These are phyloP conservation scores for Prosopis cineraria DNA, from an alignment of 306 rosid species.

Conservation along the genomic window DNA sequence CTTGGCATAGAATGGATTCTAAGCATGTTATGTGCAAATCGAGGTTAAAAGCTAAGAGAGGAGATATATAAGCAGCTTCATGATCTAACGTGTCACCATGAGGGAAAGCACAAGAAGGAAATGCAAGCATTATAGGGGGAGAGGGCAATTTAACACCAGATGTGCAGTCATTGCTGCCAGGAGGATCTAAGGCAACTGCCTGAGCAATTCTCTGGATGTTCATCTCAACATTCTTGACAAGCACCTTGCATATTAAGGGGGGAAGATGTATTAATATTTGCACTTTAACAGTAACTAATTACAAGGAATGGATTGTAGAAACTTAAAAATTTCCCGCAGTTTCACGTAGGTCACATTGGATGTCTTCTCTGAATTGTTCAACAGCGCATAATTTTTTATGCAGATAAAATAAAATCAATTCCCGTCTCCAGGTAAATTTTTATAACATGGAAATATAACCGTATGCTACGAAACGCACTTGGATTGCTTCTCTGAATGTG, in stretches of 20 bases:
- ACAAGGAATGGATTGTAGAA: background rate
- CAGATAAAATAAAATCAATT: background rate
- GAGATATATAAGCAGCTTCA: conserved; percentile 74
- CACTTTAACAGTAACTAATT: background rate
- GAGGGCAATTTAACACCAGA: conserved; percentile 34
- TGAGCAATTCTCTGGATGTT: conserved; percentile 63
- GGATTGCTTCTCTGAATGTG: background rate
- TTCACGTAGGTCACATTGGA: background rate
- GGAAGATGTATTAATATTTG: background rate
- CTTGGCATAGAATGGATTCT: conserved; percentile 60
- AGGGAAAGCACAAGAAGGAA: conserved; percentile 68
- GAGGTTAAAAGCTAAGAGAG: conserved; percentile 79
- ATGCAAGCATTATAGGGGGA: conserved; percentile 55
- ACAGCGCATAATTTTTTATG: background rate
- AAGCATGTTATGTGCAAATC: conserved; percentile 76
- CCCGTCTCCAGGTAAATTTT: background rate
- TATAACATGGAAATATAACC: background rate
- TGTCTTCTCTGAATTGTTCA: background rate
- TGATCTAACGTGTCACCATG: conserved; percentile 32
- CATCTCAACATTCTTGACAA: conserved; percentile 68
- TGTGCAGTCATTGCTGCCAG: conserved; percentile 35
- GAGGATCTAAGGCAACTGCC: conserved; percentile 80
- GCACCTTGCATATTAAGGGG: conserved; percentile 50
- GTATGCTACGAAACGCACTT: background rate
- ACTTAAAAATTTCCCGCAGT: background rate